Evolutionary conservation across 768 basidiomycete species (phyloP), one percentile per base, ranked within the genome.

Genomic region (Xanthoconium stramineum): DNA sequence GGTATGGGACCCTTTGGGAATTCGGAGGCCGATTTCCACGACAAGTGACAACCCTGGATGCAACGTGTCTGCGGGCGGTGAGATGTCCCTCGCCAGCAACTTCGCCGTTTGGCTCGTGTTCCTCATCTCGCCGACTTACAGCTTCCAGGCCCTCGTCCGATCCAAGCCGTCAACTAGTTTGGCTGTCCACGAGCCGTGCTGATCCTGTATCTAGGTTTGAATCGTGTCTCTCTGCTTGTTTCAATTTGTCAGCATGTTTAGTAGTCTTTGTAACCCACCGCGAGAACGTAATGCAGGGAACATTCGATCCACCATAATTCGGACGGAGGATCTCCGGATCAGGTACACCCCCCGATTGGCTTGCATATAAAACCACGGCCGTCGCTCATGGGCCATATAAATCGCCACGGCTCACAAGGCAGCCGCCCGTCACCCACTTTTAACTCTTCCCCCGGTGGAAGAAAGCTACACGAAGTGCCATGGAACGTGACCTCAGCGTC

Each of bases 351-450:
- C 45, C 38, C 37, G 50, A 56, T 42, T 11, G 56, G 53, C 24
- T 33, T 38, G n/a, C 3, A 17, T 69, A 69, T 69, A 67, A 66
- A 68, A 55, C 46, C 11, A 38, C 46, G 37, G 39, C 38, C 37
- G 19, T 47, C 50, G 13, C n/a, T n/a, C n/a, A n/a, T 32, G 36
- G 6, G 15, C 36, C 13, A n/a, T 39, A 11, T 3, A 12, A 38
- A n/a, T 35, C 19, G 53, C 49, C 33, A 7, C 12, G 42, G 61
- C 56, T 48, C 50, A 33, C 47, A 44, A 37, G 28, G 33, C 37
- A 50, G 11, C 32, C 29, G 4, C 49, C 43, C 15, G 47, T 11
- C 17, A 12, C 11, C 53, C 50, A n/a, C n/a, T n/a, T n/a, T n/a
- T n/a, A n/a, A n/a, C n/a, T n/a, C n/a, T 40, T 40, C 48, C 53